Conservation (phyloP, 2,329 filamentous ascomycete species). For the Fusarium nisikadoi region DNA sequence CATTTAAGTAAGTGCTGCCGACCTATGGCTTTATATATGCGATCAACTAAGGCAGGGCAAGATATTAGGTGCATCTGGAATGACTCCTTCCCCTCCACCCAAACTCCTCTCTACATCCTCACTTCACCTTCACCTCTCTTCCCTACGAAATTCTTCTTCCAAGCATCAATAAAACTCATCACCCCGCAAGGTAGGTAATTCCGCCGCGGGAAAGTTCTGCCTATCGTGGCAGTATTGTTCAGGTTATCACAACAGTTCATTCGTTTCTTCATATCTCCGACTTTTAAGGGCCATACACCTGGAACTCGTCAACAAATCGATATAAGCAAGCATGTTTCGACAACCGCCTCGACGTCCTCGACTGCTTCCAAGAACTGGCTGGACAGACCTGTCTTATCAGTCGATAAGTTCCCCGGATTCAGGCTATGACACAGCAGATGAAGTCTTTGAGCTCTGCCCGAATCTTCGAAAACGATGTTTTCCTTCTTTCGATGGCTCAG, state of each 20-base stretch:
- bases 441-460: conserved; percentile 13
- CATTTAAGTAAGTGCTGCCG: background rate
- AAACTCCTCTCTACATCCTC: conserved; percentile 9
- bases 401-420: conserved; percentile 43
- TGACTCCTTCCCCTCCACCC: conserved; percentile 38
- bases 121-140: conserved; percentile 28
- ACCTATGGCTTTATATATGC: background rate
- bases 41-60: background rate
- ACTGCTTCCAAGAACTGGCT: conserved; percentile 5
- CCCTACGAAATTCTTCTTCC: conserved; percentile 35
- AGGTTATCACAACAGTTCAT: conserved; percentile 27
- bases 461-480: conserved; percentile 3
- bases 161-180: conserved; percentile 37
- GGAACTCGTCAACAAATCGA: background rate
- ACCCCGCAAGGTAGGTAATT: conserved; percentile 15
- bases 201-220: conserved; percentile 2
- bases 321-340: conserved; percentile 21
- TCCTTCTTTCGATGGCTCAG: conserved; percentile 33
- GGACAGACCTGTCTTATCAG: conserved; percentile 1
- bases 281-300: background rate
- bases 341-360: conserved; percentile 16
- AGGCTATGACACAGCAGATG: conserved; percentile 45
- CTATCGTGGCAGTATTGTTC: conserved; percentile 21
- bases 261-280: conserved; percentile 29
- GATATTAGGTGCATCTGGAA: background rate